Base-by-base conservation (phyloP, 208 protist species). In the Ichthyophonus hoferi region DNA sequence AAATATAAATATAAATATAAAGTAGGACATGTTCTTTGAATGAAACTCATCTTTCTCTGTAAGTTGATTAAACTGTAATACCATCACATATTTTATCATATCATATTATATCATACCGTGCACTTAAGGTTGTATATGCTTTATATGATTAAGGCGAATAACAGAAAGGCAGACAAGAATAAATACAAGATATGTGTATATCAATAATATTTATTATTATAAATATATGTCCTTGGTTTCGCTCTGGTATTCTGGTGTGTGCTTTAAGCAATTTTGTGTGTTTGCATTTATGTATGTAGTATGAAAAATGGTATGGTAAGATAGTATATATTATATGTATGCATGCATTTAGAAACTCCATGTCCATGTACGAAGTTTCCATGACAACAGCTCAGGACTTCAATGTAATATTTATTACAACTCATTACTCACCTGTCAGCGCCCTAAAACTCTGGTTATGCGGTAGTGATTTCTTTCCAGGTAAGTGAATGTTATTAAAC, bases 391-490 rank as follows among this genome's bases (percentile, higher is more conserved):
- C 7, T 24, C 14, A 24, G 24, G 7, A 67, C 7, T 24, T n/a
- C 50, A 24, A 67, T 67, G 50, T 24, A 67, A 24, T n/a, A 67
- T 67, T 7, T 24, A 67, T 37, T 38, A 82, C 78, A 82, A 82
- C 78, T 24, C 78, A 0, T n/a, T 37, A 31, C 78, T 24, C 78
- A 85, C 81, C 81, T 58, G 81, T 85, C 40, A 85, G 38, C 31
- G 81, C 81, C 81, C 39, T 85, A 37, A 85, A 85, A 37, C 81
- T 85, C 39, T 85, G 24, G 40, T 85, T 85, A 12, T 12, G 2
- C 2, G 81, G 81, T 12, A 85, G 17, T 35, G 3, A 42, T 7
- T 7, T 43, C 81, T 58, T 85, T 7, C n/a, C 35, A n/a, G 38
- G n/a, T 35, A 85, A 34, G 38, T 85, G 81, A 40, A 38, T 31